Evolutionary conservation across 768 basidiomycete genomes (phyloP).

Genomic region (Botryobasidium botryosum): DNA sequence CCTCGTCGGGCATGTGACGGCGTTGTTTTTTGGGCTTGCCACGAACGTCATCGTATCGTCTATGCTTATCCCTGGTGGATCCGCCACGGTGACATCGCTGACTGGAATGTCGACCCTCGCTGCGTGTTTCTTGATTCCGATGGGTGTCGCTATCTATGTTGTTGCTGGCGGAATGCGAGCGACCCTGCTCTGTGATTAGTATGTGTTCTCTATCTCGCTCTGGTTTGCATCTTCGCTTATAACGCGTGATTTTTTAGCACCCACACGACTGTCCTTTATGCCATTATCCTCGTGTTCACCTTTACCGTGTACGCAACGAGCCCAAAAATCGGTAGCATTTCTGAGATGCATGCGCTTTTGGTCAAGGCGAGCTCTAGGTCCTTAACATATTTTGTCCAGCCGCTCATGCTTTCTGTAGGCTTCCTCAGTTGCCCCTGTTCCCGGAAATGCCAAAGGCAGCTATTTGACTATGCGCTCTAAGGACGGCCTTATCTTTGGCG

Average conservation of each 20-base stretch:
- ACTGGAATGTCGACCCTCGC: conserved; percentile 86
- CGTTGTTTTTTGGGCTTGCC: conserved; percentile 83
- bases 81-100: conserved; percentile 72
- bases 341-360: conserved; percentile 66
- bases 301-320: conserved; percentile 75
- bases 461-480: conserved; percentile 67
- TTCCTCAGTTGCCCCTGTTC: conserved; percentile 32
- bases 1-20: conserved; percentile 54
- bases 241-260: conserved; percentile 31
- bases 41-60: conserved; percentile 88
- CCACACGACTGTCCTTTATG: conserved; percentile 73
- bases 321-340: conserved; percentile 60
- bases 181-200: conserved; percentile 77
- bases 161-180: conserved; percentile 78
- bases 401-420: not conserved
- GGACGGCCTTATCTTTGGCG: conserved; percentile 64
- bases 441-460: conserved; percentile 70
- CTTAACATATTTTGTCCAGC: conserved; percentile 10
- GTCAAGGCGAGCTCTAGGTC: conserved; percentile 17
- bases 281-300: conserved; percentile 58
- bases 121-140: conserved; percentile 79
- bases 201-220: conserved; percentile 17
- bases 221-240: not conserved
- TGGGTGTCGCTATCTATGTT: conserved; percentile 79
- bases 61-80: conserved; percentile 57